A percentile compares a stretch with the other conserved stretches of the same genome.
Evolutionary conservation across 805 yeast species (phyloP).

Genomic region (Candida wancherniae): DNA sequence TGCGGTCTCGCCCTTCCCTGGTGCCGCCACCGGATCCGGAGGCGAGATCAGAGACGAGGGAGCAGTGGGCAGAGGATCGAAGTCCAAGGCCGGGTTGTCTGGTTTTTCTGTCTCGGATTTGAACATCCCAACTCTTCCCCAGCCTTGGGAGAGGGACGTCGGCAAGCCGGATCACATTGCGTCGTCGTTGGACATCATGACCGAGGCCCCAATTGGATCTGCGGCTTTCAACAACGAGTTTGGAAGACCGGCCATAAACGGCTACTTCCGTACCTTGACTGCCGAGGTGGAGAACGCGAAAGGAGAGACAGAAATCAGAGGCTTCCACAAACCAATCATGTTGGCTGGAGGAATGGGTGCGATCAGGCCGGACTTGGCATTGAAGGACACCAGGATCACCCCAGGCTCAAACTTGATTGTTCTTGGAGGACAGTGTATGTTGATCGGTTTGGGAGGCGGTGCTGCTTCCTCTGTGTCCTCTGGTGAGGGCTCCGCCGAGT

Average conservation of each 20-base stretch:
- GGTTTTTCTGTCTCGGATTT: conserved; percentile 93
- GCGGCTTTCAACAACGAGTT: conserved; percentile 98
- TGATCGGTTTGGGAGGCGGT: conserved; percentile 99
- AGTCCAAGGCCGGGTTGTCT: conserved; percentile 91
- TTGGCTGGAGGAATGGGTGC: conserved; percentile 99
- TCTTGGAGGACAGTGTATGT: conserved; percentile 96
- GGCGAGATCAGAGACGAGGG: conserved; percentile 99
- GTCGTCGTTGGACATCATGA: conserved; percentile 87
- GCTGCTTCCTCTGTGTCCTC: conserved; percentile 97
- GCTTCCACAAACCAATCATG: conserved; percentile 99
- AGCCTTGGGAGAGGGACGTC: conserved; percentile 92
- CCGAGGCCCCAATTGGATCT: conserved; percentile 95
- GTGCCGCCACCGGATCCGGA: conserved; percentile 99
- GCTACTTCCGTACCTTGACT: conserved; percentile 93
- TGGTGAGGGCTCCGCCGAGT: conserved; percentile 92
- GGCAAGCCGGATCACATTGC: conserved; percentile 95
- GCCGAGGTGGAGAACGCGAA: conserved; percentile 62
- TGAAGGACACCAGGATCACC: conserved; percentile 81
- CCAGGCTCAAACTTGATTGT: conserved; percentile 91
- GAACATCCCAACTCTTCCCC: conserved; percentile 74
- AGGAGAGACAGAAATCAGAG: conserved; percentile 74
- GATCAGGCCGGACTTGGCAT: conserved; percentile 85
- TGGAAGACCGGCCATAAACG: conserved; percentile 96
- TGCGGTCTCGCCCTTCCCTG: conserved; percentile 98
- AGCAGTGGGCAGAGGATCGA: conserved; percentile 98